Percentiles rank a stretch among this genome's conserved stretches.
phyloP scores from a whole-genome alignment of 108 stramenopile species.

The Cyclotella sp. region DNA sequence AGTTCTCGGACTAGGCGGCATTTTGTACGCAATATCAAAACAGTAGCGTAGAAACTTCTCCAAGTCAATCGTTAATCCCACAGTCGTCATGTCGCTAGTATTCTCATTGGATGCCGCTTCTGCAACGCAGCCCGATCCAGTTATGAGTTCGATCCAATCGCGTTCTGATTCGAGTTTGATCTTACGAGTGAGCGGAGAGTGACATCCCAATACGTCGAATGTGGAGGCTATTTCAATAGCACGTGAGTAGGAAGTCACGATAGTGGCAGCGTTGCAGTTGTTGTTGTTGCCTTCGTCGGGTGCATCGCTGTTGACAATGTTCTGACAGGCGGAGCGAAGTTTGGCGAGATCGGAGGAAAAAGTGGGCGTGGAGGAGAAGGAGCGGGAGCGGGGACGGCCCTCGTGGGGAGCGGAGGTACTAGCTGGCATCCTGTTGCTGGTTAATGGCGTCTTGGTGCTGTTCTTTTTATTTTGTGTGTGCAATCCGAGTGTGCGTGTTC shows the following conservation, averaged over 20 bases:
- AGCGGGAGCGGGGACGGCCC: slow-evolving; percentile 42
- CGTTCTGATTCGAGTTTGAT: slow-evolving; percentile 18
- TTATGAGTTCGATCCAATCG: slow-evolving; percentile 41
- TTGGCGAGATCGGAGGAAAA: slow-evolving; percentile 49
- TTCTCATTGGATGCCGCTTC: not conserved
- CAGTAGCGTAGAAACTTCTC: slow-evolving; percentile 44
- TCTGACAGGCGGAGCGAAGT: slow-evolving; percentile 7
- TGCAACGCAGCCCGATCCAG: not conserved
- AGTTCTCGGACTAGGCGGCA: slow-evolving; percentile 28
- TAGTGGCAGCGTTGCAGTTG: not conserved
- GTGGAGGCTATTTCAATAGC: slow-evolving; percentile 45
- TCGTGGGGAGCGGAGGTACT: slow-evolving; percentile 19
- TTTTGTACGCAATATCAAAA: slow-evolving; percentile 53
- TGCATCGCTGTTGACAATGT: not conserved
- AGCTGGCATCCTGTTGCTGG: not conserved
- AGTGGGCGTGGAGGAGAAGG: slow-evolving; percentile 47
- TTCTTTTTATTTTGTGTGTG: no score
- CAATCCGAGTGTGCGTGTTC: no score
- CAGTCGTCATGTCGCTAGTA: no score
- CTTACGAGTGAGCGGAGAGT: slow-evolving; percentile 37
- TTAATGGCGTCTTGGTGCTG: no score
- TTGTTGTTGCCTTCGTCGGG: not conserved
- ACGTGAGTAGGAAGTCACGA: slow-evolving; percentile 24
- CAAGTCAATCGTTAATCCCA: slow-evolving; percentile 10
- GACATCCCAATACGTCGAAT: slow-evolving; percentile 37